Conservation (phyloP, 2,329 filamentous ascomycete species). For the Aspergillus brunneoviolaceus region DNA sequence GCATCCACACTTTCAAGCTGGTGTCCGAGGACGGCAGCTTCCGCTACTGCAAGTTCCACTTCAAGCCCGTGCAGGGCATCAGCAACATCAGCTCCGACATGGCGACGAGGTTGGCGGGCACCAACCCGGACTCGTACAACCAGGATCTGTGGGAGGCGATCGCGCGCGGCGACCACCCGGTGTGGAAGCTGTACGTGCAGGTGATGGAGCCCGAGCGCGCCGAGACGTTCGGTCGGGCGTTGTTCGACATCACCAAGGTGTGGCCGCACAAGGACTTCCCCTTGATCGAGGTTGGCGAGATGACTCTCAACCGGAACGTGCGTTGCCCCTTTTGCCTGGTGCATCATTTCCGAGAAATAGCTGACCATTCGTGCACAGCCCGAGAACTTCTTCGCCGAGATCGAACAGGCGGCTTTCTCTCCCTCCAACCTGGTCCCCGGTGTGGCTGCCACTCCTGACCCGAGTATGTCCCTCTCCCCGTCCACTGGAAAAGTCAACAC, state of each 20-base stretch:
- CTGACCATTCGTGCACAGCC: slow-evolving; percentile 26
- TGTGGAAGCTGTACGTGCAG: slow-evolving; percentile 57
- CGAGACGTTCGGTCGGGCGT: slow-evolving; percentile 48
- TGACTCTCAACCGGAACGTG: slow-evolving; percentile 54
- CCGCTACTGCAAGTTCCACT: slow-evolving; percentile 61
- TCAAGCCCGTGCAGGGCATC: slow-evolving; percentile 57
- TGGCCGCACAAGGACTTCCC: slow-evolving; percentile 55
- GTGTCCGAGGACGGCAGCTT: slow-evolving; percentile 49
- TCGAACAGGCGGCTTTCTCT: slow-evolving; percentile 67
- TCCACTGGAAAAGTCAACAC: not conserved
- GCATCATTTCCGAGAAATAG: not conserved
- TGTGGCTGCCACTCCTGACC: slow-evolving; percentile 62
- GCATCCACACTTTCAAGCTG: slow-evolving; percentile 35
- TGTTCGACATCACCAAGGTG: slow-evolving; percentile 59
- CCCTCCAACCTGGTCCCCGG: slow-evolving; percentile 65
- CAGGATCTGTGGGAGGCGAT: slow-evolving; percentile 64
- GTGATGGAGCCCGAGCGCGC: slow-evolving; percentile 55
- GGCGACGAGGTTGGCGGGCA: slow-evolving; percentile 50
- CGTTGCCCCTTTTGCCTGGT: not conserved
- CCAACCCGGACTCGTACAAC: slow-evolving; percentile 59
- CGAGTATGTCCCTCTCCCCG: slow-evolving; percentile 35
- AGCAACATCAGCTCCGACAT: slow-evolving; percentile 56
- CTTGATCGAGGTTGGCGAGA: slow-evolving; percentile 49
- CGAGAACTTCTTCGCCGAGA: slow-evolving; percentile 64
- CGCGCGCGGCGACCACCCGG: slow-evolving; percentile 55